These are phyloP conservation scores for Dictyostelium capitatum DNA, from an alignment of 78 protist species.

Conservation along the genomic window DNA sequence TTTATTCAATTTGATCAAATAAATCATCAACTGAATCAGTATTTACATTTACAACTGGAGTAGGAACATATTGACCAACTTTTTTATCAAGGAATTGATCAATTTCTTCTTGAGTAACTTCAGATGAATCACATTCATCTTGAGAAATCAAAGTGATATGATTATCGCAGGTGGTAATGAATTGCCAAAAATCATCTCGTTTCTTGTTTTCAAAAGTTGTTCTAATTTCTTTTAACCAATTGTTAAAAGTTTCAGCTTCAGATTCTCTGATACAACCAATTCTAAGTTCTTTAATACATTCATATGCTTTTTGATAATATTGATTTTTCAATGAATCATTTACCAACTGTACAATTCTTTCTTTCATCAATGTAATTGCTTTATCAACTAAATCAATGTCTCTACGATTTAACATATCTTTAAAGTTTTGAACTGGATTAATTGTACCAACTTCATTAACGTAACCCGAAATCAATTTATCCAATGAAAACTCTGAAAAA, in stretches of 20 bases:
- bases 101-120: conserved; percentile 31
- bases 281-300: conserved; percentile 75
- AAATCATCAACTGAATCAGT: conserved; percentile 82
- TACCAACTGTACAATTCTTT: conserved; percentile 75
- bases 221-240: conserved; percentile 63
- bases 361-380: conserved; percentile 78
- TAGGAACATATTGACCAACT: neutral
- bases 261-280: conserved; percentile 83
- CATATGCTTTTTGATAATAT: conserved; percentile 84
- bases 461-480: conserved; percentile 49
- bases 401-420: conserved; percentile 83
- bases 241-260: conserved; percentile 73
- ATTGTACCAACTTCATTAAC: conserved; percentile 86
- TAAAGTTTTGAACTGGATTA: conserved; percentile 84
- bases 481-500: conserved; percentile 51
- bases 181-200: conserved; percentile 85
- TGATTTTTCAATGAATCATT: conserved; percentile 72
- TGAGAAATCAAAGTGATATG: conserved; percentile 31
- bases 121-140: conserved; percentile 52
- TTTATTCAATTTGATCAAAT: conserved; percentile 83
- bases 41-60: conserved; percentile 14
- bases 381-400: conserved; percentile 84
- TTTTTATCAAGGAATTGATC: conserved; percentile 37
- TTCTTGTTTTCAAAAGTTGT: conserved; percentile 58
- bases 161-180: neutral